phyloP scores from a whole-genome alignment of 1,139 yeast species.

The Pneumocystis murina region DNA sequence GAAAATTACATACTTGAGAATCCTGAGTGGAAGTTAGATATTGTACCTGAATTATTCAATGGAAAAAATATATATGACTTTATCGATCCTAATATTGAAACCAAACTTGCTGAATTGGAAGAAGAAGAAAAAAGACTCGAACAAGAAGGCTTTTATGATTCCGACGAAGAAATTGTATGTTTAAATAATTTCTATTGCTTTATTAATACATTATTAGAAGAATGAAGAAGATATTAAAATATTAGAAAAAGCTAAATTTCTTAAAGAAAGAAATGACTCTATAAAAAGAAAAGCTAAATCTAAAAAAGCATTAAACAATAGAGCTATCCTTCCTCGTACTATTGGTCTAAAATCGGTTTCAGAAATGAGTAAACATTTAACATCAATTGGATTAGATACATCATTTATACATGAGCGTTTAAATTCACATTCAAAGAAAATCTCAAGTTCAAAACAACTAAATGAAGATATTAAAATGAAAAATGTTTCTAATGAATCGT shows the following conservation, averaged over 20 bases:
- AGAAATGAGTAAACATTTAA: constrained; percentile 80
- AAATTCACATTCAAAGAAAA: constrained; percentile 24
- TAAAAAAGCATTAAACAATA: constrained; percentile 64
- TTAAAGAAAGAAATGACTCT: constrained; percentile 82
- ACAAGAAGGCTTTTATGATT: constrained; percentile 86
- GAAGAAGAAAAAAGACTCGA: constrained; percentile 93
- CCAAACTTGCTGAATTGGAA: constrained; percentile 84
- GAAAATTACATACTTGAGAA: constrained; percentile 84
- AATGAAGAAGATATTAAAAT: constrained; percentile 54
- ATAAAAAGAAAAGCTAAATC: constrained; percentile 82
- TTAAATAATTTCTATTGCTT: background rate
- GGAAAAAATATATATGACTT: constrained; percentile 96
- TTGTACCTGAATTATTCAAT: constrained; percentile 90
- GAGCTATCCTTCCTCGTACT: constrained; percentile 87
- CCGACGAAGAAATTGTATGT: constrained; percentile 39
- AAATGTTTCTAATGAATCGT: constrained; percentile 30
- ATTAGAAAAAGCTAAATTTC: constrained; percentile 82
- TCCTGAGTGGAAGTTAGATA: constrained; percentile 94
- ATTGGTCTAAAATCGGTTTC: constrained; percentile 59
- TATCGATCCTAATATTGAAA: constrained; percentile 89
- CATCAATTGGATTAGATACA: constrained; percentile 78
- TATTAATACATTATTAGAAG: constrained; percentile 16
- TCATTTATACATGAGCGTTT: constrained; percentile 35
- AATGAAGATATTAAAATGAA: constrained; percentile 67
- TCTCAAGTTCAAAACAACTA: constrained; percentile 33